phyloP scores from a whole-genome alignment of 306 rosid genomes.

The Spatholobus suberectus region DNA sequence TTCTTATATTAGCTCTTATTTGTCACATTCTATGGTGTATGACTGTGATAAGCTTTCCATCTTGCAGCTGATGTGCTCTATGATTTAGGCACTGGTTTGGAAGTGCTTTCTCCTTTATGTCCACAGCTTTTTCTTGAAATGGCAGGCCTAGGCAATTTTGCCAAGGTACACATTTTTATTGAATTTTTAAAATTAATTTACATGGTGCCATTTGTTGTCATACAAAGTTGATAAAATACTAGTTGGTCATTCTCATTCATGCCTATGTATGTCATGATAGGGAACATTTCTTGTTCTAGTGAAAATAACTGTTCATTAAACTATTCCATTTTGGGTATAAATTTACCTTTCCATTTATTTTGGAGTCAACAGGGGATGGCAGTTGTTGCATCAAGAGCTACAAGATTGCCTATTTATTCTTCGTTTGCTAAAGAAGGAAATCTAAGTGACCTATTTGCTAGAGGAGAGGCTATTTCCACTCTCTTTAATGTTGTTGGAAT shows the following conservation, averaged over 20 bases:
- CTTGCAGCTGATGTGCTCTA: constrained; percentile 84
- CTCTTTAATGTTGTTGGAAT: constrained; percentile 92
- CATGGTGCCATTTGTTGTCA: constrained; percentile 5
- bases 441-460: constrained; percentile 94
- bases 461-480: constrained; percentile 99
- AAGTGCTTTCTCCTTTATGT: constrained; percentile 94
- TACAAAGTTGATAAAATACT: constrained; percentile 8
- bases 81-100: constrained; percentile 93
- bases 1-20: constrained; percentile 7
- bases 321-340: constrained; percentile 23
- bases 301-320: not conserved
- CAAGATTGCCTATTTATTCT: constrained; percentile 96
- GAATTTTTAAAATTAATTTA: not conserved
- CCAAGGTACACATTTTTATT: constrained; percentile 62
- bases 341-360: constrained; percentile 23
- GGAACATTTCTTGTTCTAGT: not conserved
- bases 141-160: constrained; percentile 96
- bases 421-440: constrained; percentile 99
- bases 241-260: constrained; percentile 20
- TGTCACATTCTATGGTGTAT: constrained; percentile 35
- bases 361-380: constrained; percentile 87
- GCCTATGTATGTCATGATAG: not conserved
- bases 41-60: constrained; percentile 35
- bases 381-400: constrained; percentile 97
- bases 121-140: constrained; percentile 94